These are phyloP conservation scores for Ophioceras dolichostomum DNA, from an alignment of 2,329 filamentous ascomycete genomes.

Conservation along the genomic window DNA sequence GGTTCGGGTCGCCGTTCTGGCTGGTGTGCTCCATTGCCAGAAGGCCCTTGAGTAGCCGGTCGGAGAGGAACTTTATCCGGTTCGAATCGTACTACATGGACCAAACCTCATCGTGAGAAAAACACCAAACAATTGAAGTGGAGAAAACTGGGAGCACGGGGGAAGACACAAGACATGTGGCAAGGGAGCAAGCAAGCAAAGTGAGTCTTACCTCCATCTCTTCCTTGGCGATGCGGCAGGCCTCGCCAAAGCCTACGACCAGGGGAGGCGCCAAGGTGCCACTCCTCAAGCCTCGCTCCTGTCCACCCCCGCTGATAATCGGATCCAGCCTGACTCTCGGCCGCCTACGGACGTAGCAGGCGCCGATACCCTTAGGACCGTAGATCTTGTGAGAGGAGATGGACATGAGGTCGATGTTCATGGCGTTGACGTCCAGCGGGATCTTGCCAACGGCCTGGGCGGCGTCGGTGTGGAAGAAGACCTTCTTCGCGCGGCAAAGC, in stretches of 20 bases:
- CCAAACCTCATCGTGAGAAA: too few relatives aligned
- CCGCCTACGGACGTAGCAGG: constrained; percentile 86
- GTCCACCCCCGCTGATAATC: constrained; percentile 90
- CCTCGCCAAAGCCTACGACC: constrained; percentile 88
- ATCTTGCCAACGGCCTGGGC: constrained; percentile 99
- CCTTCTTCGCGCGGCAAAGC: constrained; percentile 79
- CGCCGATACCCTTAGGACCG: constrained; percentile 91
- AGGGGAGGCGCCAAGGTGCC: constrained; percentile 85
- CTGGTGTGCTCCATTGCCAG: constrained; percentile 83
- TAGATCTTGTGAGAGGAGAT: constrained; percentile 99
- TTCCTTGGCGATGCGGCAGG: constrained; percentile 79
- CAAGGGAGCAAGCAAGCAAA: constrained; percentile 9
- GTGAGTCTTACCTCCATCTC: constrained; percentile 63
- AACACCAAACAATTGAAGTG: too few relatives aligned
- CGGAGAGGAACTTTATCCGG: constrained; percentile 71
- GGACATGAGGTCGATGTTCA: constrained; percentile 98
- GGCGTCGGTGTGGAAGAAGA: constrained; percentile 96
- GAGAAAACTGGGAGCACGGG: too few relatives aligned
- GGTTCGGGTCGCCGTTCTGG: constrained; percentile 72
- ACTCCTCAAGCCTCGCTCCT: constrained; percentile 88
- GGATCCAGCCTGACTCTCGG: constrained; percentile 91
- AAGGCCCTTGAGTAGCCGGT: constrained; percentile 71
- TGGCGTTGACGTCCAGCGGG: constrained; percentile 87
- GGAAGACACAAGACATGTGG: constrained; percentile 6
- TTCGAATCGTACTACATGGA: constrained; percentile 97